Conservation (phyloP, 805 yeast species). For the Saturnispora quitensis region DNA sequence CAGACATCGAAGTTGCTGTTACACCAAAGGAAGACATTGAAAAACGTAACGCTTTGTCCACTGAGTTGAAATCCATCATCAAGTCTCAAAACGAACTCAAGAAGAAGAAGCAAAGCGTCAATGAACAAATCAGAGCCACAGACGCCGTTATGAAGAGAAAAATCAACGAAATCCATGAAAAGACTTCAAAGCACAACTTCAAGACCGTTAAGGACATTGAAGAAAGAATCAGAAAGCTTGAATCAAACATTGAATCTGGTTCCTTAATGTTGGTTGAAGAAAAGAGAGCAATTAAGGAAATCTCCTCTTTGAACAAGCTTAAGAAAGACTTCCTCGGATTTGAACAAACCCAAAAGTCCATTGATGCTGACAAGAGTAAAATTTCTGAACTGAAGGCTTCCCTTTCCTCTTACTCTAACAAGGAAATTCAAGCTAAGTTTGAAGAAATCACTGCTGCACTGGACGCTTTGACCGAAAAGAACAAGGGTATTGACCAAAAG, state of each 20-base stretch:
- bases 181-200: slow-evolving; percentile 62
- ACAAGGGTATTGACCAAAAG: slow-evolving; percentile 56
- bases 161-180: slow-evolving; percentile 61
- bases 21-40: slow-evolving; percentile 45
- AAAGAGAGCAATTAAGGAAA: slow-evolving; percentile 75
- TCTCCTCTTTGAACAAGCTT: slow-evolving; percentile 70
- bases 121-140: slow-evolving; percentile 59
- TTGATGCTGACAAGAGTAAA: slow-evolving; percentile 71
- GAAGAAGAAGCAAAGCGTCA: slow-evolving; percentile 27
- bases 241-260: slow-evolving; percentile 70
- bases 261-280: slow-evolving; percentile 82
- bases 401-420: slow-evolving; percentile 46
- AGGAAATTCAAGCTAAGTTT: slow-evolving; percentile 58
- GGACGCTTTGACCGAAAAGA: slow-evolving; percentile 52
- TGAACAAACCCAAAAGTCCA: slow-evolving; percentile 65
- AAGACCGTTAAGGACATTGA: slow-evolving; percentile 63
- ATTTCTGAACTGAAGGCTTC: slow-evolving; percentile 66
- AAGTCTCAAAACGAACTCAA: slow-evolving; percentile 31
- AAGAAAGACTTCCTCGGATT: slow-evolving; percentile 68
- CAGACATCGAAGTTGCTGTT: slow-evolving; percentile 46
- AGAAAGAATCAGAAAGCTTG: slow-evolving; percentile 53
- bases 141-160: slow-evolving; percentile 69
- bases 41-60: slow-evolving; percentile 38
- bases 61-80: slow-evolving; percentile 35
- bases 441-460: slow-evolving; percentile 62